Percentiles rank a stretch among this genome's conserved stretches.
These are phyloP conservation scores for Brettanomyces nanus DNA, from an alignment of 805 yeast genomes.

Conservation along the genomic window DNA sequence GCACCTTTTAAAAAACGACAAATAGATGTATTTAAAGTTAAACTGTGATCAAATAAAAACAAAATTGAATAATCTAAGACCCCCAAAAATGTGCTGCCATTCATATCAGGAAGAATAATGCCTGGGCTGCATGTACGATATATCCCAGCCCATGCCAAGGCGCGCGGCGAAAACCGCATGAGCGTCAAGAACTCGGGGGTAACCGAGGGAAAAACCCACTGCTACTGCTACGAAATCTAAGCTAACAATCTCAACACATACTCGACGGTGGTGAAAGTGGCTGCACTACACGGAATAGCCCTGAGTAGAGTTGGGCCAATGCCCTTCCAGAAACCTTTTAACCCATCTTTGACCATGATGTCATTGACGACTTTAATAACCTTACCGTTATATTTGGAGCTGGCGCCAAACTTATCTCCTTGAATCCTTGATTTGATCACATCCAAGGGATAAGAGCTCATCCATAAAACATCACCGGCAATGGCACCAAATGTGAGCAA, in stretches of 20 bases:
- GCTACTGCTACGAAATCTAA: no score
- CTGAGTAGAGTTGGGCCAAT: slow-evolving; percentile 49
- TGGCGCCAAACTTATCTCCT: slow-evolving; percentile 42
- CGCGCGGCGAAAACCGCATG: no score
- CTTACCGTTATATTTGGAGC: slow-evolving; percentile 36
- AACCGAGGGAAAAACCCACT: no score
- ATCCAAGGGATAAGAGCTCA: slow-evolving; percentile 45
- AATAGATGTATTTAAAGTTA: no score
- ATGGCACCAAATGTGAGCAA: slow-evolving; percentile 50
- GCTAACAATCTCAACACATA: slow-evolving; percentile 51
- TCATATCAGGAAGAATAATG: no score
- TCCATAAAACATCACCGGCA: slow-evolving; percentile 66
- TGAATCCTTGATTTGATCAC: slow-evolving; percentile 44
- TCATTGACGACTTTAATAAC: slow-evolving; percentile 28
- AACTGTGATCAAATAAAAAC: no score
- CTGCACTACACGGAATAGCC: slow-evolving; percentile 63
- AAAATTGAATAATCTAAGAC: no score
- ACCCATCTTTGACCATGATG: slow-evolving; percentile 36
- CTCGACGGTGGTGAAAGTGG: slow-evolving; percentile 73
- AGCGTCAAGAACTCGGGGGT: no score
- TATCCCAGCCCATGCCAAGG: no score
- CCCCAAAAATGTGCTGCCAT: no score
- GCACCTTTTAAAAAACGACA: no score
- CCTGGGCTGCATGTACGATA: no score
- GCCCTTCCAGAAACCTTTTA: slow-evolving; percentile 55